Evolutionary conservation across 1,284 basidiomycete species (phyloP).

Genomic region (Cerioporus squamosus): DNA sequence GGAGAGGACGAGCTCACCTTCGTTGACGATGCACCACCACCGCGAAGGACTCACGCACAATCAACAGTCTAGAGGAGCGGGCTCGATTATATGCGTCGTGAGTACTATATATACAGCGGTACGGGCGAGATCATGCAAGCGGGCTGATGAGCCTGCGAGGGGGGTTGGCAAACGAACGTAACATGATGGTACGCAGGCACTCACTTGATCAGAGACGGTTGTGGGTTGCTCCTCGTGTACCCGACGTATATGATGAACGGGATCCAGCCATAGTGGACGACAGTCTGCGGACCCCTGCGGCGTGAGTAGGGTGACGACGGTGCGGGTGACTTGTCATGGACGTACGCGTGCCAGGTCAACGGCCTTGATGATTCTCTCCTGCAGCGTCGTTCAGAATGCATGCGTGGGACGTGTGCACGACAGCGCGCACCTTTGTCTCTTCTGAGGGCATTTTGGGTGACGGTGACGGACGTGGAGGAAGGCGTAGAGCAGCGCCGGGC

Average conservation of each 20-base stretch:
- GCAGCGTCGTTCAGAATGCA: background rate
- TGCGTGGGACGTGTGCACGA: background rate
- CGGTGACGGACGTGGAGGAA: conserved; percentile 32
- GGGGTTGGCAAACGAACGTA: conserved; percentile 8
- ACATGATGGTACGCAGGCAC: conserved; percentile 34
- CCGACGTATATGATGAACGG: conserved; percentile 94
- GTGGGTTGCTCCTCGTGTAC: conserved; percentile 86
- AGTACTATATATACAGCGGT: conserved; percentile 29
- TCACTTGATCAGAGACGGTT: conserved; percentile 93
- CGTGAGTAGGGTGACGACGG: background rate
- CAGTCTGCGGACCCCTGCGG: conserved; percentile 55
- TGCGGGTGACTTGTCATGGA: conserved; percentile 22
- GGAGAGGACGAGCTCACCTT: conserved; percentile 37
- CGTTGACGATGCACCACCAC: background rate
- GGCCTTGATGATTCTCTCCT: conserved; percentile 82
- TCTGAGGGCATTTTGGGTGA: conserved; percentile 74
- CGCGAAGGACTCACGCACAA: background rate
- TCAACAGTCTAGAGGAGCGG: conserved; percentile 17
- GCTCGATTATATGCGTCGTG: conserved; percentile 23
- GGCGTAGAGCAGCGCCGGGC: conserved; percentile 31
- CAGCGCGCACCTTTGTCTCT: conserved; percentile 74
- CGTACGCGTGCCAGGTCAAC: conserved; percentile 81
- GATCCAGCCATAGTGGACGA: conserved; percentile 92
- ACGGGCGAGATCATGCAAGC: conserved; percentile 62
- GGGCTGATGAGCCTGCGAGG: conserved; percentile 83